phyloP scores from a whole-genome alignment of 805 yeast genomes.

The Candida schatavii region DNA sequence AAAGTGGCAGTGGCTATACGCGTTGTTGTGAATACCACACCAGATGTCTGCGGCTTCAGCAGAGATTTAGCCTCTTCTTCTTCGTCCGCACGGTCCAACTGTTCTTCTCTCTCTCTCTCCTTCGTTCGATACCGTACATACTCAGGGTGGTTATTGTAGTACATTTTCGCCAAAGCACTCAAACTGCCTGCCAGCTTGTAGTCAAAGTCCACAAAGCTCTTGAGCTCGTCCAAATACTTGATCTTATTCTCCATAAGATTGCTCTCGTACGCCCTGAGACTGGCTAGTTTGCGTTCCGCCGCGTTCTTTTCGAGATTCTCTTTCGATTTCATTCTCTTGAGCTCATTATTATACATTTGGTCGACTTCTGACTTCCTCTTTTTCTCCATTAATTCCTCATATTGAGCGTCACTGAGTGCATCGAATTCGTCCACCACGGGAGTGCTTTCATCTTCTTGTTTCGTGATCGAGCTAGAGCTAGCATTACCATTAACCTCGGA shows the following conservation, averaged over 20 bases:
- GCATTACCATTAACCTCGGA: conserved; percentile 17
- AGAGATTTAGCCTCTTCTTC: conserved; percentile 24
- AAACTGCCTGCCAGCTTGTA: conserved; percentile 10
- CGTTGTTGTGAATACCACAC: not conserved
- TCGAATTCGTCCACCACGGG: conserved; percentile 18
- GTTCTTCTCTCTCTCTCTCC: conserved; percentile 41
- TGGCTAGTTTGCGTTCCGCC: conserved; percentile 19
- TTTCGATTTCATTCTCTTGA: conserved; percentile 11
- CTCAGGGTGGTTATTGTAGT: conserved; percentile 41
- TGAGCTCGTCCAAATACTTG: conserved; percentile 31
- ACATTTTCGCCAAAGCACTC: conserved; percentile 15
- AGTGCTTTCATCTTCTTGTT: conserved; percentile 7
- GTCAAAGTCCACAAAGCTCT: conserved; percentile 22
- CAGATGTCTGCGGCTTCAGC: not conserved
- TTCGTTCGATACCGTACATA: conserved; percentile 40
- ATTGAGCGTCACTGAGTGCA: conserved; percentile 29
- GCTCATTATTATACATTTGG: conserved; percentile 13
- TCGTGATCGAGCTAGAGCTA: conserved; percentile 14
- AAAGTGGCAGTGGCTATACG: not conserved
- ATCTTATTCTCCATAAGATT: conserved; percentile 36
- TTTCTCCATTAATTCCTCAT: conserved; percentile 15
- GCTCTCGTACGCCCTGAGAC: conserved; percentile 32
- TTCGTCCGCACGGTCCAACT: conserved; percentile 38
- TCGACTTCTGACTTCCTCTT: conserved; percentile 25
- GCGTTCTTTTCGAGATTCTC: conserved; percentile 17